These are phyloP conservation scores for Sugiyamaella paludigena DNA, from an alignment of 1,139 yeast species.

Conservation along the genomic window DNA sequence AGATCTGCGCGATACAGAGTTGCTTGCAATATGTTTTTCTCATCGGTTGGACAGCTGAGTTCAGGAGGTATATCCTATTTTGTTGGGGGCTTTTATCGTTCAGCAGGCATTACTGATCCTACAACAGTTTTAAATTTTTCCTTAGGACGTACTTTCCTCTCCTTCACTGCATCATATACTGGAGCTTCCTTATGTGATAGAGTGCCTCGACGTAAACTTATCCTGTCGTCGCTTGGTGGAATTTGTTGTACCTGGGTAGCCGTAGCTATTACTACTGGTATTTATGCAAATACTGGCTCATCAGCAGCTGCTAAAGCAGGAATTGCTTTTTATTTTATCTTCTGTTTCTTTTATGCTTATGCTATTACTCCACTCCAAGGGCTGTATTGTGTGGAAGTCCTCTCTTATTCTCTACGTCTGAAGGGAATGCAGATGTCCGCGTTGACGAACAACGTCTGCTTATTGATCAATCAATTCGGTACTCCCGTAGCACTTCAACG, in stretches of 20 bases:
- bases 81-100: slow-evolving; percentile 17
- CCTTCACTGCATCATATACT: slow-evolving; percentile 10
- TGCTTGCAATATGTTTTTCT: slow-evolving; percentile 18
- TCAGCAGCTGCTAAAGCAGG: slow-evolving; percentile 20
- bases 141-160: slow-evolving; percentile 14
- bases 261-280: slow-evolving; percentile 18
- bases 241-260: slow-evolving; percentile 3
- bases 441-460: not conserved
- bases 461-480: not conserved
- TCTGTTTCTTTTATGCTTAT: slow-evolving; percentile 17
- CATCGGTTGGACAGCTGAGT: slow-evolving; percentile 13
- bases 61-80: slow-evolving; percentile 21
- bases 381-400: slow-evolving; percentile 39
- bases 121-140: slow-evolving; percentile 15
- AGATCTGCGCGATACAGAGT: slow-evolving; percentile 39
- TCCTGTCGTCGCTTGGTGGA: slow-evolving; percentile 2
- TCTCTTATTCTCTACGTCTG: slow-evolving; percentile 40
- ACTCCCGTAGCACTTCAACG: slow-evolving; percentile 11
- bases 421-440: slow-evolving; percentile 30
- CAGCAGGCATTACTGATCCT: slow-evolving; percentile 21
- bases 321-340: slow-evolving; percentile 25
- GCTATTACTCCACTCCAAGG: slow-evolving; percentile 23
- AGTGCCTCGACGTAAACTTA: slow-evolving; percentile 16
- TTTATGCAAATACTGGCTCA: slow-evolving; percentile 4
- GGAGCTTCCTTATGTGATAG: slow-evolving; percentile 20